These are phyloP conservation scores for Penicillium maclennaniae DNA, from an alignment of 495 filamentous ascomycete species.

Conservation along the genomic window DNA sequence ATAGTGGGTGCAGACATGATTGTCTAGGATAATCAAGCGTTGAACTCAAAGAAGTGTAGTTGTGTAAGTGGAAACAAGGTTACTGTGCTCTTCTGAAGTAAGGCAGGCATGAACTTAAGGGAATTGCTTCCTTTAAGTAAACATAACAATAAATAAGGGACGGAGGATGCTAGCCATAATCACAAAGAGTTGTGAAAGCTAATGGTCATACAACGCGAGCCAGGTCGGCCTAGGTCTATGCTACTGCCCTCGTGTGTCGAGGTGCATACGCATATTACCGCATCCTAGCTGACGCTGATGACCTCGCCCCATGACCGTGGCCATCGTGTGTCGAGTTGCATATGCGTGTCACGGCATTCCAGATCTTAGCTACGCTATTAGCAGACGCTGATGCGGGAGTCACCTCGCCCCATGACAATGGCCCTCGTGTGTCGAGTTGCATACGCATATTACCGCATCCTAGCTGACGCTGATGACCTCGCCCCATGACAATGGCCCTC, in stretches of 20 bases:
- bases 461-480: too few relatives aligned
- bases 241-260: not conserved
- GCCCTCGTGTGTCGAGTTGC: not conserved
- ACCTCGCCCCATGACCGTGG: too few relatives aligned
- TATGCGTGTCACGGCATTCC: too few relatives aligned
- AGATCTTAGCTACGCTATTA: too few relatives aligned
- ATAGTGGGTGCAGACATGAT: slow-evolving; percentile 2
- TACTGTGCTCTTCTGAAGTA: not conserved
- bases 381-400: too few relatives aligned
- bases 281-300: too few relatives aligned
- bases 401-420: too few relatives aligned
- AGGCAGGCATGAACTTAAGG: not conserved
- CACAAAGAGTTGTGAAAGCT: not conserved
- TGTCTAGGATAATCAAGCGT: not conserved
- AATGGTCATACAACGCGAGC: not conserved
- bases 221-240: not conserved
- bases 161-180: not conserved
- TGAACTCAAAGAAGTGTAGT: not conserved
- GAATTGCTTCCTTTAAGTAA: not conserved
- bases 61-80: not conserved
- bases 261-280: not conserved
- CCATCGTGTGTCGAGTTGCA: too few relatives aligned
- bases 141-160: not conserved
- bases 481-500: too few relatives aligned
- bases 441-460: too few relatives aligned